A percentile compares a stretch with the other conserved stretches of the same genome.
These are phyloP conservation scores for Chrysopogon serrulatus DNA, from an alignment of 176 grass and related monocot species.

Conservation along the genomic window DNA sequence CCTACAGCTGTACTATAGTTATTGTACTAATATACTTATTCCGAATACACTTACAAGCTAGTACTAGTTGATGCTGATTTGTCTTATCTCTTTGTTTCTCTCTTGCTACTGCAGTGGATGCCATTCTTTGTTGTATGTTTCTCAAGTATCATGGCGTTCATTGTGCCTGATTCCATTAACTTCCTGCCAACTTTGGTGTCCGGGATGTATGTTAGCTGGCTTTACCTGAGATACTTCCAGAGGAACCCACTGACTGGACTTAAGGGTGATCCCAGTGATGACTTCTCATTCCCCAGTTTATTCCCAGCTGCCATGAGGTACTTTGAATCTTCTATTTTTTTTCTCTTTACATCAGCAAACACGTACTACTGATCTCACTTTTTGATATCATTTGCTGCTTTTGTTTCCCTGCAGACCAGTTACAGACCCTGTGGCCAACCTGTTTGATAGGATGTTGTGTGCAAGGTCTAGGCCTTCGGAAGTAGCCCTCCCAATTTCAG, in stretches of 20 bases:
- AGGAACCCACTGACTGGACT: slow-evolving; percentile 87
- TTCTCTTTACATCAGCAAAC: background rate
- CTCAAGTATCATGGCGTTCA: slow-evolving; percentile 82
- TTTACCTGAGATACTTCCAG: slow-evolving; percentile 98
- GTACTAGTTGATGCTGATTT: background rate
- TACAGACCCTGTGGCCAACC: slow-evolving; percentile 76
- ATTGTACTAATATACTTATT: background rate
- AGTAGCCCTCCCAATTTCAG: slow-evolving; percentile 66
- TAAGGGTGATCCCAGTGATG: slow-evolving; percentile 90
- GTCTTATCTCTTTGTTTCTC: background rate
- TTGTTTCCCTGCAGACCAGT: slow-evolving; percentile 58
- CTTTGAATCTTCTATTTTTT: background rate
- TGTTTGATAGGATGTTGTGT: slow-evolving; percentile 71
- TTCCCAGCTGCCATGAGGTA: slow-evolving; percentile 95
- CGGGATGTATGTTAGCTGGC: slow-evolving; percentile 94
- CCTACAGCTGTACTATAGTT: background rate
- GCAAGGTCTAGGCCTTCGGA: slow-evolving; percentile 66
- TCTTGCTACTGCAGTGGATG: slow-evolving; percentile 66
- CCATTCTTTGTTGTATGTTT: slow-evolving; percentile 81
- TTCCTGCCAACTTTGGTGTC: slow-evolving; percentile 89
- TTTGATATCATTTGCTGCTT: background rate
- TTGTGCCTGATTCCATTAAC: slow-evolving; percentile 85
- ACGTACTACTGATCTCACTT: background rate
- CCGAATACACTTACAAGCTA: background rate
- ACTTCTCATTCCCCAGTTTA: slow-evolving; percentile 92